phyloP scores from a whole-genome alignment of 331 rosid species.

The Cydonia oblonga region DNA sequence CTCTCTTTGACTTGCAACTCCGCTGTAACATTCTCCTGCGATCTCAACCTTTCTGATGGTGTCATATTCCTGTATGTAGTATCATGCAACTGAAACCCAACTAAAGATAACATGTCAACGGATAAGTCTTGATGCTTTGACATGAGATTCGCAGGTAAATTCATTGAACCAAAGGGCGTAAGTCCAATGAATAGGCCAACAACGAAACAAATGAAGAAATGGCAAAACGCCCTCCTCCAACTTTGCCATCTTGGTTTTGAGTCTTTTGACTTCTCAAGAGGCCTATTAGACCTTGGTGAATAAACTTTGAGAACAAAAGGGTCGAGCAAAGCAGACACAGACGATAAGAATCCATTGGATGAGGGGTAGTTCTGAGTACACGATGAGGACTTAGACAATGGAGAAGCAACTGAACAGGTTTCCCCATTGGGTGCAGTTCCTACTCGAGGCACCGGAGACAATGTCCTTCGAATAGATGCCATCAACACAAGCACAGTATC shows the following conservation, averaged over 20 bases:
- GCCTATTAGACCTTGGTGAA: constrained; percentile 44
- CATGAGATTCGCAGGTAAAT: constrained; percentile 40
- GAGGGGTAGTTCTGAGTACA: constrained; percentile 38
- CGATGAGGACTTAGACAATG: constrained; percentile 58
- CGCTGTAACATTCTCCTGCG: constrained; percentile 23
- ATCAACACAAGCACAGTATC: constrained; percentile 26
- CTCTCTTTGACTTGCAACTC: constrained; percentile 20
- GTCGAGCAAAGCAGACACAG: constrained; percentile 27
- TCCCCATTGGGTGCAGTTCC: constrained; percentile 46
- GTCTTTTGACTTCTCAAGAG: constrained; percentile 52
- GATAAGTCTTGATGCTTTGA: constrained; percentile 56
- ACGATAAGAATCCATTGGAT: constrained; percentile 32
- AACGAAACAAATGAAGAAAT: constrained; percentile 60
- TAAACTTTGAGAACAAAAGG: constrained; percentile 37
- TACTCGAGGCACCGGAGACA: constrained; percentile 65
- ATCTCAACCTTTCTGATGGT: constrained; percentile 7
- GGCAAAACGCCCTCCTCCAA: constrained; percentile 63
- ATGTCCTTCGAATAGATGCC: constrained; percentile 78
- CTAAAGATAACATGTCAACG: constrained; percentile 39
- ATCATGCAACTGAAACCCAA: constrained; percentile 26
- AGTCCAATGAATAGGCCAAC: constrained; percentile 64
- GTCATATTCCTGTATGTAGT: constrained; percentile 17
- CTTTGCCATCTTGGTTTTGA: constrained; percentile 49
- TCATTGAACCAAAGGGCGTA: constrained; percentile 46
- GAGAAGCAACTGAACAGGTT: constrained; percentile 54